Percentiles rank a stretch among this genome's conserved stretches.
Conservation (phyloP, 805 yeast species). For the Cyberlindnera misumaiensis region DNA sequence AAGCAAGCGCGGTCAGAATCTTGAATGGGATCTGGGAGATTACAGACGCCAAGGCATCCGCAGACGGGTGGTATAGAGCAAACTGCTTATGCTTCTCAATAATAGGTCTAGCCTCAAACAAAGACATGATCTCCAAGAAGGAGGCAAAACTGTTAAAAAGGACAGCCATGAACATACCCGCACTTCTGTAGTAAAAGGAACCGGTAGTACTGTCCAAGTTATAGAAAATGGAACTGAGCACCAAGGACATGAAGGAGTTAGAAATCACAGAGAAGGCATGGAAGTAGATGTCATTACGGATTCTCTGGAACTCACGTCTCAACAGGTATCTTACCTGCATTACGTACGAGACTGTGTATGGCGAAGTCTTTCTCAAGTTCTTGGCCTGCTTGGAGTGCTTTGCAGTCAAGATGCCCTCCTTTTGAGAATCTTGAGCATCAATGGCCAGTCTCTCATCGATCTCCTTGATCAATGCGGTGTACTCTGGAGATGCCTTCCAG, state of each 20-base stretch:
- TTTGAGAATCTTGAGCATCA: not conserved
- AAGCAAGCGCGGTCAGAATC: conserved; percentile 35
- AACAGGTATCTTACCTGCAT: conserved; percentile 46
- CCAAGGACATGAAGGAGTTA: conserved; percentile 46
- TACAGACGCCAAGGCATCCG: conserved; percentile 58
- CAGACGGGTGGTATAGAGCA: conserved; percentile 54
- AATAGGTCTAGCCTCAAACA: conserved; percentile 38
- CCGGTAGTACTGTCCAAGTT: conserved; percentile 36
- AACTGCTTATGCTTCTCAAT: conserved; percentile 53
- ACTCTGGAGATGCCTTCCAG: conserved; percentile 43
- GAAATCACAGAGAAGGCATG: conserved; percentile 36
- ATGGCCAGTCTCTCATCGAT: not conserved
- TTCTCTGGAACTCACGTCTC: conserved; percentile 42
- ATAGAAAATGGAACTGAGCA: conserved; percentile 53
- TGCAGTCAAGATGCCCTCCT: conserved; percentile 28
- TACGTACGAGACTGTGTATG: conserved; percentile 43
- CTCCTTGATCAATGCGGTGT: conserved; percentile 14
- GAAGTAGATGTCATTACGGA: conserved; percentile 41
- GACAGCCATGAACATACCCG: conserved; percentile 62
- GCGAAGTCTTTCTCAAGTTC: conserved; percentile 37
- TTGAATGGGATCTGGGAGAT: conserved; percentile 53
- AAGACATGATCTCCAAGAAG: conserved; percentile 45
- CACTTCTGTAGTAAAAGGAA: conserved; percentile 49
- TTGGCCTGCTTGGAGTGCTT: conserved; percentile 48
- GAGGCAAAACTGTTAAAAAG: conserved; percentile 61